Conservation (phyloP, 441 rosid genomes). For the Francoa sonchifolia region DNA sequence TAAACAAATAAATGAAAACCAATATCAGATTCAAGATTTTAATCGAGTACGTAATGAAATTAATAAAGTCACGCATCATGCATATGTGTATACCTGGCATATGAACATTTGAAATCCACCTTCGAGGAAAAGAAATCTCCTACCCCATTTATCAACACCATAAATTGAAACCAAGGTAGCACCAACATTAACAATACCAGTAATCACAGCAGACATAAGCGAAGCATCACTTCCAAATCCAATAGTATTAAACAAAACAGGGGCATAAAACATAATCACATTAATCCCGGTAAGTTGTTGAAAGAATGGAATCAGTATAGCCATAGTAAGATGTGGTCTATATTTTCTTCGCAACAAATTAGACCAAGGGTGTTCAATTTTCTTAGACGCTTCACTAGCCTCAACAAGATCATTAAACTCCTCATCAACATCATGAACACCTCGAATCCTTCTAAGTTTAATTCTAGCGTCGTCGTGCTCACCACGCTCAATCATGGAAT, state of each 20-base stretch:
- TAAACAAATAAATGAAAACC: not conserved
- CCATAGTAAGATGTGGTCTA: slow-evolving; percentile 67
- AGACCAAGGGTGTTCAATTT: slow-evolving; percentile 57
- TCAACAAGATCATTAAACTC: slow-evolving; percentile 52
- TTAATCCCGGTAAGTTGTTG: slow-evolving; percentile 83
- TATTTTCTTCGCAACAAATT: slow-evolving; percentile 53
- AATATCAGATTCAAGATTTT: not conserved
- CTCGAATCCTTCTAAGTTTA: slow-evolving; percentile 44
- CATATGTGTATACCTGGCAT: slow-evolving; percentile 39
- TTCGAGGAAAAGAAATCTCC: slow-evolving; percentile 65
- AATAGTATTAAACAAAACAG: slow-evolving; percentile 62
- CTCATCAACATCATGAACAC: slow-evolving; percentile 42
- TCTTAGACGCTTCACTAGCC: slow-evolving; percentile 56
- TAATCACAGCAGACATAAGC: slow-evolving; percentile 74
- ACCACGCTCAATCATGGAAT: slow-evolving; percentile 78
- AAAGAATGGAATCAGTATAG: slow-evolving; percentile 61
- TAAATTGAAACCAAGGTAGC: slow-evolving; percentile 68
- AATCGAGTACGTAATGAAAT: not conserved
- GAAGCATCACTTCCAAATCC: slow-evolving; percentile 58
- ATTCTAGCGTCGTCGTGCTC: slow-evolving; percentile 28
- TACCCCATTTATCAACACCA: slow-evolving; percentile 75
- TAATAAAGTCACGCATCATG: not conserved
- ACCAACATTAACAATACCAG: slow-evolving; percentile 47
- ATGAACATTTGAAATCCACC: slow-evolving; percentile 75
- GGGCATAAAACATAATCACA: slow-evolving; percentile 83